These are phyloP conservation scores for Glycyrrhiza uralensis DNA, from an alignment of 306 rosid species.

Conservation along the genomic window DNA sequence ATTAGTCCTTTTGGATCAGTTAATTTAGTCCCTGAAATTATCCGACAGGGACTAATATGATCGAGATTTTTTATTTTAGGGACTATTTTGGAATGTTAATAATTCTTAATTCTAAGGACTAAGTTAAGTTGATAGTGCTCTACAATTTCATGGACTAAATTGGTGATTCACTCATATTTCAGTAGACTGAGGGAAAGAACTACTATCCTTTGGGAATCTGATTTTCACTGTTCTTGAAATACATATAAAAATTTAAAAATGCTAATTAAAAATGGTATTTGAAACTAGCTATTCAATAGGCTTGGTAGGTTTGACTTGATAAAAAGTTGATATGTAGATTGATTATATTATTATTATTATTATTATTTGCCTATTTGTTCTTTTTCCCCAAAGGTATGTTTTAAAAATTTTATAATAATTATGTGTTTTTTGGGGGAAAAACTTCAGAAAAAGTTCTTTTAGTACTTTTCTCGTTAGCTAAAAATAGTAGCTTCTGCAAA, in stretches of 20 bases:
- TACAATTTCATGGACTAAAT: too few species aligned
- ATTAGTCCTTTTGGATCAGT: too few species aligned
- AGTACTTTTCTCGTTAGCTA: neutral
- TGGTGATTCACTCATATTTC: too few species aligned
- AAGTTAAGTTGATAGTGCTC: too few species aligned
- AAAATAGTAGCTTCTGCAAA: neutral
- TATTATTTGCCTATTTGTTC: too few species aligned
- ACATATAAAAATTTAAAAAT: neutral
- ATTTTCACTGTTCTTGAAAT: neutral
- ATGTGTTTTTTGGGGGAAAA: neutral
- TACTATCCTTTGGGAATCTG: slow-evolving; percentile 1
- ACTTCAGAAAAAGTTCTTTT: neutral
- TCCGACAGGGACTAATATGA: too few species aligned
- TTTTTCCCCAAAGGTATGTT: too few species aligned
- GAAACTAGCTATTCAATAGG: neutral
- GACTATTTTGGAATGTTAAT: too few species aligned
- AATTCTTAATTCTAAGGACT: too few species aligned
- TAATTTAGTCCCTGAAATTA: too few species aligned
- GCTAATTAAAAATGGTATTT: neutral
- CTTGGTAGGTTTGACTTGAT: neutral
- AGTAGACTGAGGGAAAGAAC: neutral
- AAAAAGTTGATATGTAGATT: neutral
- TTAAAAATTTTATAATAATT: neutral
- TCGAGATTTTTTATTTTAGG: too few species aligned
- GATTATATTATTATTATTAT: too few species aligned